Evolutionary conservation across 345 rosid genomes (phyloP).

Genomic region (Pistacia atlantica): DNA sequence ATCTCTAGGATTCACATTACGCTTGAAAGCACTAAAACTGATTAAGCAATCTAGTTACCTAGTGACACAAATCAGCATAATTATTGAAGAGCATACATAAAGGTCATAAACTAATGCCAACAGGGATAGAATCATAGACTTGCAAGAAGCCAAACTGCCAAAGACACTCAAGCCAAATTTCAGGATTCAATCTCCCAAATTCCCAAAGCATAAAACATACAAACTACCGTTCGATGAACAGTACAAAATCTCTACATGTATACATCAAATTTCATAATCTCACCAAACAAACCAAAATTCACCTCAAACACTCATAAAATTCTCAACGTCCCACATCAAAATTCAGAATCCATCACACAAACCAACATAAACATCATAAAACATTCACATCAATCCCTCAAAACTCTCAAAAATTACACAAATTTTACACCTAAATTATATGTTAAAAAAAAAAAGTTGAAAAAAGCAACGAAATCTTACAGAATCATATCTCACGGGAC

Average conservation of each 20-base stretch:
- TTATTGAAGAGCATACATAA: background rate
- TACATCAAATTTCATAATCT: background rate
- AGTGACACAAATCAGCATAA: background rate
- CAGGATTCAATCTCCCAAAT: no score
- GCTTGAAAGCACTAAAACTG: no score
- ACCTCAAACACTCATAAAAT: background rate
- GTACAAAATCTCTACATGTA: background rate
- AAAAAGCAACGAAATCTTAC: slow-evolving; percentile 12
- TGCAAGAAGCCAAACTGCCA: background rate
- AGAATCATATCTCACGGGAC: slow-evolving; percentile 16
- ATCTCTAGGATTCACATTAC: no score
- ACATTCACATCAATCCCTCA: background rate
- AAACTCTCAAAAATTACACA: background rate
- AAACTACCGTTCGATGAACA: no score
- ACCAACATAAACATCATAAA: background rate
- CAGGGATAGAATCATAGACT: background rate
- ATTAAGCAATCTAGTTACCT: background rate
- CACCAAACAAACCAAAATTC: background rate
- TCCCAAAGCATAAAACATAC: no score
- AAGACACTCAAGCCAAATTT: background rate
- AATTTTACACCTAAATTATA: background rate
- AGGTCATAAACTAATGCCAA: background rate
- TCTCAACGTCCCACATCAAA: background rate
- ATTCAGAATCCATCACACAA: background rate
- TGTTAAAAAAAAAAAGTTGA: background rate